Conservation (phyloP, 768 basidiomycete genomes). For the Suillus bovinus region DNA sequence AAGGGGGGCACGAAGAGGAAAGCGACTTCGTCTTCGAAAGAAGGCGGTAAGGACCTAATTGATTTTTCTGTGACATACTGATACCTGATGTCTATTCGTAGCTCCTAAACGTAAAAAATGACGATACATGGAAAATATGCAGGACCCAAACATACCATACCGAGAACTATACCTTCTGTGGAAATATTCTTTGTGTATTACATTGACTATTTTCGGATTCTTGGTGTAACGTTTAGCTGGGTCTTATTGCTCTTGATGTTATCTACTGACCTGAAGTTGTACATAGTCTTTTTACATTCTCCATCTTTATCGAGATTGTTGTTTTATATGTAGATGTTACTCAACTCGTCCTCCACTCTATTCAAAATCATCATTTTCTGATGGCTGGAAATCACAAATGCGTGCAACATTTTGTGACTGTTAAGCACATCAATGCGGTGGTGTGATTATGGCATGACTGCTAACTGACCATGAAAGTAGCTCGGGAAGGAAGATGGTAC, state of each 20-base stretch:
- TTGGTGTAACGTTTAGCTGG: neutral
- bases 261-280: neutral
- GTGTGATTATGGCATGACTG: neutral
- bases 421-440: neutral
- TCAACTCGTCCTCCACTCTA: neutral
- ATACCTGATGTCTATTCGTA: neutral
- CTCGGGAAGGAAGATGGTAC: too few relatives aligned
- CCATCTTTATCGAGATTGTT: neutral
- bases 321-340: neutral
- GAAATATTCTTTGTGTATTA: neutral
- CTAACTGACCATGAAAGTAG: too few relatives aligned
- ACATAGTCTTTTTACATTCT: neutral
- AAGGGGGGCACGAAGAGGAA: constrained; percentile 46
- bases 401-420: neutral
- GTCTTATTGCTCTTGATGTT: neutral
- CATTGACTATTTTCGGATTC: constrained; percentile 1
- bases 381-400: neutral
- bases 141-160: neutral
- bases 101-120: constrained; percentile 7
- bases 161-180: constrained; percentile 6
- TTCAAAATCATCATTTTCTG: neutral
- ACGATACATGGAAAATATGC: neutral
- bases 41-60: constrained; percentile 35
- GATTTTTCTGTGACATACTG: constrained; percentile 27
- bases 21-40: constrained; percentile 36